Evolutionary conservation across 139 green algal species (phyloP).

Genomic region (Ettlia oleoabundans): DNA sequence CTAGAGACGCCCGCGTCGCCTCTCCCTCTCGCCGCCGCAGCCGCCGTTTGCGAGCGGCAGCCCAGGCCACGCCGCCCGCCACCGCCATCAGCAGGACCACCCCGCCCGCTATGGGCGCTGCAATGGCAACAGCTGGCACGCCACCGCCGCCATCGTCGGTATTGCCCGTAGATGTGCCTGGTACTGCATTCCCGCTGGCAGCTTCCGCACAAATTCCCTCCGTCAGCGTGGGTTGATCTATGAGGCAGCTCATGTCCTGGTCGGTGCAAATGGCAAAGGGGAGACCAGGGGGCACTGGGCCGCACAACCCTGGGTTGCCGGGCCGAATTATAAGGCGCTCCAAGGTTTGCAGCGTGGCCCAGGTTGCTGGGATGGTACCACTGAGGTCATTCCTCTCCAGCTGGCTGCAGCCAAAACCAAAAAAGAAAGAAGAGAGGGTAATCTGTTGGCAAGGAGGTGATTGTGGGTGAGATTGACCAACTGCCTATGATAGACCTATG

Average conservation of each 20-base stretch:
- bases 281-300: conserved; percentile 9
- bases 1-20: neutral
- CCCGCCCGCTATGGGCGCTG: conserved; percentile 1
- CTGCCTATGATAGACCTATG: no score
- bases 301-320: conserved; percentile 30
- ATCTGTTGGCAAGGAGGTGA: no score
- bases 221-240: neutral
- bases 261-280: conserved; percentile 21
- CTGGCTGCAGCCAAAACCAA: no score
- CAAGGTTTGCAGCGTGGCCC: neutral
- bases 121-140: neutral
- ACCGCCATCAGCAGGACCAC: neutral
- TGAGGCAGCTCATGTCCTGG: neutral
- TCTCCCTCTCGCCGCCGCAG: neutral
- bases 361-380: conserved; percentile 16
- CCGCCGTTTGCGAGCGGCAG: neutral
- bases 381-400: conserved; percentile 24
- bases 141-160: neutral
- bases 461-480: no score
- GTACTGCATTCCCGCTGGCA: neutral
- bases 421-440: no score
- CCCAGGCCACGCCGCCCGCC: neutral
- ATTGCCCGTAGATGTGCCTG: no score
- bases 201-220: neutral
- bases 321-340: conserved; percentile 1